Evolutionary conservation across 495 filamentous ascomycete species (phyloP), one percentile per base, ranked within the genome.

Genomic region (Lasiosphaeria miniovina): DNA sequence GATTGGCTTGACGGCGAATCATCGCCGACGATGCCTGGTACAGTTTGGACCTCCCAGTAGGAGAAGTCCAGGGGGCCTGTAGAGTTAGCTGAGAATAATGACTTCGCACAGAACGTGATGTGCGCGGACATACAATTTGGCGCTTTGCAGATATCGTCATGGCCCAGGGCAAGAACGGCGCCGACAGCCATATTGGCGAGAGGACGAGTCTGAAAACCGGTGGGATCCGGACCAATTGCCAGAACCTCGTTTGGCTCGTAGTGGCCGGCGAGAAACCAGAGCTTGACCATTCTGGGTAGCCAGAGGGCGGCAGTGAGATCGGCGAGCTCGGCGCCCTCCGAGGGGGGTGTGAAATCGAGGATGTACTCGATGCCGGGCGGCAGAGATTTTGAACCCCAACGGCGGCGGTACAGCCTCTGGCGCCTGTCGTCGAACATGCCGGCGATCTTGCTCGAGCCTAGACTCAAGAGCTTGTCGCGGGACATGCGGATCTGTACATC

Each of bases 271-370:
- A 64, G 62, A 75, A 81, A 88, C 63, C 76, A 77, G 0, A 71
- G 50, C 49, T 70, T 66, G 8, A 87, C 76, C 7, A 76, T 76
- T 32, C 71, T 71, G 0, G 85, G 79, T 55, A 87, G 82, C 49
- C 82, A 86, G 14, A 88, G 65, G 48, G 82, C 80, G 1, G 81
- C 82, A 45, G 85, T 73, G 55, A 82, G 71, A 11, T 82, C 77
- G 36, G 84, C 79, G 0, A 84, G 79, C 54, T 86, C 84, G 1
- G 87, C 80, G 4, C 85, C 86, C 53, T 83, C 75, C 1, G 64
- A 65, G 0, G 82, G 81, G 14, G 85, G 85, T 2, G 85, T 88
- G 15, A 88, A 75, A 61, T 89, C 86, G 55, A 89, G 63, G 14
- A 87, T 68, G 60, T 80, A 88, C 52, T 80, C 78, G 64, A 86